Base-by-base conservation (phyloP, 192 early-diverging fungal species). In the Coemansia sp. region DNA sequence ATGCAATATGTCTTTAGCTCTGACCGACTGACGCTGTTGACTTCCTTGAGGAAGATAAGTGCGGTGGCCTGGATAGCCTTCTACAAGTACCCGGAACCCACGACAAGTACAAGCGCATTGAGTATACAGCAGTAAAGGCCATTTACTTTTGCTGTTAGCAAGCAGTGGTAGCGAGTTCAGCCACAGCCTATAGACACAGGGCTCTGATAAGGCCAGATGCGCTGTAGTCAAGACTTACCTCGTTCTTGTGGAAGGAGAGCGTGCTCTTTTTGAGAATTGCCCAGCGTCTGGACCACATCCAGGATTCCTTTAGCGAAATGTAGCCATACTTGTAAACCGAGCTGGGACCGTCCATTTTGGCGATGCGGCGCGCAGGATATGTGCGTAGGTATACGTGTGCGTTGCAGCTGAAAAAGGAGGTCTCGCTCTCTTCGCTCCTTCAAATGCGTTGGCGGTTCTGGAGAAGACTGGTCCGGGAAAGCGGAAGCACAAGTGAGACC, bases 281-380 rank as follows among this genome's bases (percentile, higher is more conserved):
- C 85, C 90, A 97, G 62, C 95, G 77, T 76, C 94, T 95, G 41
- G 91, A 91, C 97, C 97, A 99, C 67, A 99, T 87, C 81, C 93
- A 99, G 44, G 89, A 85, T 56, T 99, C 95, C 81, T 95, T 95
- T 32, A 79, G 53, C 32, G 62, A 68, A 60, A 79, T 66, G 53
- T 72, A 72, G 32, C 76, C 76, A 33, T 62, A 53, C 67, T 79
- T 79, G 66, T 67, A 67, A 53, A 71, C 56, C 15, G 54, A 35
- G n/a, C 61, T 61, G 29, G 64, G 61, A 52, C 54, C 60, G 32
- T 77, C 74, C 74, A 76, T 76, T 67, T 63, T 57, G 57, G 42
- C 56, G 35, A 17, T 37, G 50, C 37, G 41, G 18, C 18, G 44
- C 14, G 18, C 8, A 36, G 38, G 44, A 18, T 17, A 2, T 44